Base-by-base conservation (phyloP, 1,139 yeast species). In the Kodamaea sp. region DNA sequence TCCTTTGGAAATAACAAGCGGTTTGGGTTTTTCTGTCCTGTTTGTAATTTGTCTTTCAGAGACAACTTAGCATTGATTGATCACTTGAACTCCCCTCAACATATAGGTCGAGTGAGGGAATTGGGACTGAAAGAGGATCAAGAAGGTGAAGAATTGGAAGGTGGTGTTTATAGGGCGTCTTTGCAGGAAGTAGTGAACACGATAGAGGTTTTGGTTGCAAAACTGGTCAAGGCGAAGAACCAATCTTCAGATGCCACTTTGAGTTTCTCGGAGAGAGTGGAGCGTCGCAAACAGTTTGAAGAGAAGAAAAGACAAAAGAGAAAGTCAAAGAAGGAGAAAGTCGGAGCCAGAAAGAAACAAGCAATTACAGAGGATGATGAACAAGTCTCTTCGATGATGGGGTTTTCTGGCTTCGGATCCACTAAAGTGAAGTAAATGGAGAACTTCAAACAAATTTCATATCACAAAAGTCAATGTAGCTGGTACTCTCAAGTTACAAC, bases 21-120 rank as follows among this genome's bases (percentile, higher is more conserved):
- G 45, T 84, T 84, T 45, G 96, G 96, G 2, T 89, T 89, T 57
- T 76, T 78, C 48, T 90, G 97, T 59, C 86, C 84, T 12, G 63
- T 78, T 2, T 90, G 97, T 56, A 78, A 83, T 47, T 59, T 85
- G 44, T 83, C 95, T 2, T 89, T 78, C 59, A 77, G 87, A 51
- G 97, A 90, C 57, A 83, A 84, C 37, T 63, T 88, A 48, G 83
- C 88, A 39, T 81, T 81, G 53, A 71, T 88, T 5, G 95, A 89
- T 52, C 97, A 90, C 61, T 66, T 88, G 50, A 88, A 87, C 51
- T 80, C 89, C 22, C 81, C 80, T 5, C 77, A 70, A 32, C 92
- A 83, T 58, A 55, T 63, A 2, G 42, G 48, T 9, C 65, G 55
- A 32, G 63, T 60, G 3, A 20, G 19, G 4, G 22, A 26, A 26